phyloP scores from a whole-genome alignment of 176 grass and related monocot species.

The Ampelocalamus luodianensis region DNA sequence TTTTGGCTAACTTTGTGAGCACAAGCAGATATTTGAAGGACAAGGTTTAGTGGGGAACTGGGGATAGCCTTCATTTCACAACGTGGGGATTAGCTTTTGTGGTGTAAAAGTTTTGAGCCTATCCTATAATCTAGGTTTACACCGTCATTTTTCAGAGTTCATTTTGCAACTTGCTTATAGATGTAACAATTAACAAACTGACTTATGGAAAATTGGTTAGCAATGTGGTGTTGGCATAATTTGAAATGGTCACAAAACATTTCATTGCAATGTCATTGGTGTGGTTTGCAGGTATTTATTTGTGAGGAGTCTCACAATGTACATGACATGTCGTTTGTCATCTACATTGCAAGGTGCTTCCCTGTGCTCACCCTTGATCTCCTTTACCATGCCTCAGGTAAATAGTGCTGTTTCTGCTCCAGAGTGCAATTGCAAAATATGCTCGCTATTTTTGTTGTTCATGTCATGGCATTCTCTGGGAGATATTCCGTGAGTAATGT shows the following conservation, averaged over 20 bases:
- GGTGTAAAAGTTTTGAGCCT: neutral
- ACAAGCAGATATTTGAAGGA: conserved; percentile 14
- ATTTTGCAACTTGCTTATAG: neutral
- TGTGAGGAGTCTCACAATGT: conserved; percentile 63
- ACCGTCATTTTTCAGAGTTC: conserved; percentile 3
- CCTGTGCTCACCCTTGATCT: conserved; percentile 48
- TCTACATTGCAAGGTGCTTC: conserved; percentile 49
- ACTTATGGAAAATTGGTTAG: neutral
- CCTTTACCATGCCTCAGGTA: conserved; percentile 64
- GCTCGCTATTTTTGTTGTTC: neutral
- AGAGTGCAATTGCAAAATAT: conserved; percentile 12
- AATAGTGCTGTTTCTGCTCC: conserved; percentile 25
- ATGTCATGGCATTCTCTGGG: neutral
- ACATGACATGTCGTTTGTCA: conserved; percentile 66
- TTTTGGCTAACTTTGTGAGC: neutral
- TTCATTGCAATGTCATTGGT: neutral
- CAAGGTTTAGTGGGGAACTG: neutral
- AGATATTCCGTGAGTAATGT: conserved; percentile 23
- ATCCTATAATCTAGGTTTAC: conserved; percentile 1
- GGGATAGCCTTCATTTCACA: neutral
- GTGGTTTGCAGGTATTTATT: conserved; percentile 55
- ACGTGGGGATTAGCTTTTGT: neutral
- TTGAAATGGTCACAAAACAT: conserved; percentile 1
- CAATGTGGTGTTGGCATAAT: neutral
- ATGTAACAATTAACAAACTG: neutral